Evolutionary conservation across 2,329 filamentous ascomycete genomes (phyloP), one percentile per base, ranked within the genome.

Genomic region (Ciborinia camelliae): DNA sequence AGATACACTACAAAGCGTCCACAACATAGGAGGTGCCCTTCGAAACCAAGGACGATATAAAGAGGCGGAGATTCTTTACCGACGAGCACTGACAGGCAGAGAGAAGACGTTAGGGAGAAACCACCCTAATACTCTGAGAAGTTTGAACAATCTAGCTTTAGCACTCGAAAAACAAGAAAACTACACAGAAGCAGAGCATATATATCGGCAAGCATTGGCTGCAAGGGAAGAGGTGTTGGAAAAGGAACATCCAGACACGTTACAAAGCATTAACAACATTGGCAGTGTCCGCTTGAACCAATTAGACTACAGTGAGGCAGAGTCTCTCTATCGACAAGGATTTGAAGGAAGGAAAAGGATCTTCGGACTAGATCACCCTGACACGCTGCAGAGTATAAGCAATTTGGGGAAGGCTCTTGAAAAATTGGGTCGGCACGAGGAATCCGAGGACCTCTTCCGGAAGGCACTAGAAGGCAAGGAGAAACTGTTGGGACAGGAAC

Each of bases 41-140:
- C 15, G 32, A 26, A 9, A 14, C 18, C 65, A 67, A 53, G 66
- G 66, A 10, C 39, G 43, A 43, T 58, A 63, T 45, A 30, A 53
- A n/a, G 43, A 65, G 15, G 65, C 63, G 4, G 62, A 63, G 45
- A 20, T 41, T 48, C 26, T 66, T 23, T 2, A 59, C 35, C 41
- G 43, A 28, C 30, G 41, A n/a, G 43, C 18, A 2, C 43, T 68
- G 20, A 39, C 23, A 32, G 35, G 23, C 7, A 12, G 32, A 23
- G 35, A 45, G 35, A 54, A 26, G 48, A 54, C 28, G 7, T 41
- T 63, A 26, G 60, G 50, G 18, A 5, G 8, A 30, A 39, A 55
- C 8, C 48, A 55, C 18, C 50, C 50, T 14, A 23, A 39, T 8
- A 30, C 20, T 1, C 23, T 62, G 18, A 26, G 14, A 62, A 26